Evolutionary conservation across 176 grass and related monocot species (phyloP), one percentile per base, ranked within the genome.

Genomic region (Melocanna baccifera): DNA sequence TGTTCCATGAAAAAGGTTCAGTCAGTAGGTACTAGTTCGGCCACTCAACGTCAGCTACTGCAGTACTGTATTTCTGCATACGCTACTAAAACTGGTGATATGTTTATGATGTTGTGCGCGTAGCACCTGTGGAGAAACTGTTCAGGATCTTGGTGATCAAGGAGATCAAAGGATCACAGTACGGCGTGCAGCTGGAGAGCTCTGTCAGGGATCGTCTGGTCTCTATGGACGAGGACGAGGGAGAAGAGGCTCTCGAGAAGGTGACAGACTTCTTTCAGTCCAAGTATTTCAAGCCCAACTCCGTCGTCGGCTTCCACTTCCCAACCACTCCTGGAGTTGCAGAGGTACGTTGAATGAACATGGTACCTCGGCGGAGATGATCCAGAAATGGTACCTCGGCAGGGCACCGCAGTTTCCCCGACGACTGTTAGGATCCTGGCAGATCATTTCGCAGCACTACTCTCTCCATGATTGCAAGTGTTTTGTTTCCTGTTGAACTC

Each of bases 131-230:
- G 39, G 93, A 93, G 69, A 98, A 98, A 67, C 36, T 87, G 16
- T 77, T 98, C 42, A 79, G 91, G 59, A 41, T 98, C 7, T 87
- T 95, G 34, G 93, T 92, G 42, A 98, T 98, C 66, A 98, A 95
- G 79, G 96, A 98, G 83, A 98, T 98, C 75, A 95, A 98, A 50
- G 93, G 91, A 0, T 85, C 96, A 3, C 93, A 98, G 68, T 98
- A 98, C 68, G 93, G 96, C 1, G 96, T 98, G 69, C 93, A 95
- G 75, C 86, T 95, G 0, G 93, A 98, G 91, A 98, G 96, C 59
- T 84, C 91, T 0, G 93, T 94, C 20, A 86, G 96, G n/a, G 89
- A 93, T 63, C 83, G 91, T 25, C 79, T 98, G 4, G 93, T 79
- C 34, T 86, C 91, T 8, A 46, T 23, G 0, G 91, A 92, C 26